These are phyloP conservation scores for Russula olivacea DNA, from an alignment of 768 basidiomycete species.

Conservation along the genomic window DNA sequence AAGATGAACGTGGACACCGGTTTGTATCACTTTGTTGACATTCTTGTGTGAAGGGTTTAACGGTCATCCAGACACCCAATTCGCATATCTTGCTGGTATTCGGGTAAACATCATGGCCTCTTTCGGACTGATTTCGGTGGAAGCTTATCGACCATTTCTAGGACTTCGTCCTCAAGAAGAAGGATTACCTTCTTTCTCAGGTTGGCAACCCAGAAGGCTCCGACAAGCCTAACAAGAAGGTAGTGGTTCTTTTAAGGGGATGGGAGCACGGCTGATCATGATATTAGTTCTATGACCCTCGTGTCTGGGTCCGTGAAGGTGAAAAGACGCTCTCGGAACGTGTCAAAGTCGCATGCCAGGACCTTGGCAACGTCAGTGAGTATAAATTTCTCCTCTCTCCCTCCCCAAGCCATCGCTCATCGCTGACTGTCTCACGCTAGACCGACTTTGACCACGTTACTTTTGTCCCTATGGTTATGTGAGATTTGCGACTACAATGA, in stretches of 20 bases:
- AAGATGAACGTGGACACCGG: conserved; percentile 99
- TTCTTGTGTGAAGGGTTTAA: conserved; percentile 9
- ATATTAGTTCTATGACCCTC: conserved; percentile 83
- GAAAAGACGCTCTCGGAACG: conserved; percentile 86
- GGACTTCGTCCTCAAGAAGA: conserved; percentile 84
- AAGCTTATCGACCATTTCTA: conserved; percentile 29
- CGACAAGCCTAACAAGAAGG: conserved; percentile 99
- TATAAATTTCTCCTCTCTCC: not conserved
- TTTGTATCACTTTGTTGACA: conserved; percentile 24
- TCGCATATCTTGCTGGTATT: conserved; percentile 84
- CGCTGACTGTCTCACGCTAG: not conserved
- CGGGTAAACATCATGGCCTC: conserved; percentile 42
- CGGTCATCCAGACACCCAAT: conserved; percentile 67
- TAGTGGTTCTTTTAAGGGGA: conserved; percentile 24
- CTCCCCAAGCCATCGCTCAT: not conserved
- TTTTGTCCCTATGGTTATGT: not conserved
- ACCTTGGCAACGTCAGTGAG: conserved; percentile 59
- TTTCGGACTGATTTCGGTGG: not conserved
- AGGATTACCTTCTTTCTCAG: conserved; percentile 82
- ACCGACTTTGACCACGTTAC: conserved; percentile 4
- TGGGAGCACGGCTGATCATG: not conserved
- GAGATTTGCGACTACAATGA: not conserved
- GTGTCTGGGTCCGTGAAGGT: conserved; percentile 98
- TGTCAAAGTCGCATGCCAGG: conserved; percentile 89
- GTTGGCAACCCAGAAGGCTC: conserved; percentile 96